Percentiles rank a stretch among this genome's conserved stretches.
phyloP scores from a whole-genome alignment of 1,139 yeast species.

The Hyphopichia fennica region DNA sequence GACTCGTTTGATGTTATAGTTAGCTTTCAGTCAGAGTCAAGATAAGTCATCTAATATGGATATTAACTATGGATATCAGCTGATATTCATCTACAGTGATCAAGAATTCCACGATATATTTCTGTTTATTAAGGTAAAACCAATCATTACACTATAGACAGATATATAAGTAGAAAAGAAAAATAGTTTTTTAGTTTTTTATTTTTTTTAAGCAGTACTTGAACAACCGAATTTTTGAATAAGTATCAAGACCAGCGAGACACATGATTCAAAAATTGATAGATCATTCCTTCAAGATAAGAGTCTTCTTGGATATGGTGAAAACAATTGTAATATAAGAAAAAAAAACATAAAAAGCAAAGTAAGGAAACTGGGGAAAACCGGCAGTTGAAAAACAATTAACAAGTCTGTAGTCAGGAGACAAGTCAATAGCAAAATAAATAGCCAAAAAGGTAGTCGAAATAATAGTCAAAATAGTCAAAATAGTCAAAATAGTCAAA shows the following conservation, averaged over 20 bases:
- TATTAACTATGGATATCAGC: too few species aligned
- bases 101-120: too few species aligned
- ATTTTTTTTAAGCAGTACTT: not conserved
- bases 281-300: not conserved
- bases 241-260: not conserved
- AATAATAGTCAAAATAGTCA: too few species aligned
- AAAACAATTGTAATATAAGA: not conserved
- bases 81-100: too few species aligned
- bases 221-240: not conserved
- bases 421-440: not conserved
- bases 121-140: too few species aligned
- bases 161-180: too few species aligned
- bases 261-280: not conserved
- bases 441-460: not conserved
- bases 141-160: too few species aligned
- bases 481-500: not conserved
- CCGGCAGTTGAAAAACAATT: not conserved
- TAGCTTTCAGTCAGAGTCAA: too few species aligned
- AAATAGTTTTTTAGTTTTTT: not conserved
- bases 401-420: not conserved
- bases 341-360: too few species aligned
- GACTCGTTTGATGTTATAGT: too few species aligned
- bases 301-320: not conserved
- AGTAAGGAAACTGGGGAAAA: not conserved
- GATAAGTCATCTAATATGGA: too few species aligned